A percentile compares a stretch with the other conserved stretches of the same genome.
Conservation (phyloP, 768 basidiomycete species). For the Collybiopsis confluens region DNA sequence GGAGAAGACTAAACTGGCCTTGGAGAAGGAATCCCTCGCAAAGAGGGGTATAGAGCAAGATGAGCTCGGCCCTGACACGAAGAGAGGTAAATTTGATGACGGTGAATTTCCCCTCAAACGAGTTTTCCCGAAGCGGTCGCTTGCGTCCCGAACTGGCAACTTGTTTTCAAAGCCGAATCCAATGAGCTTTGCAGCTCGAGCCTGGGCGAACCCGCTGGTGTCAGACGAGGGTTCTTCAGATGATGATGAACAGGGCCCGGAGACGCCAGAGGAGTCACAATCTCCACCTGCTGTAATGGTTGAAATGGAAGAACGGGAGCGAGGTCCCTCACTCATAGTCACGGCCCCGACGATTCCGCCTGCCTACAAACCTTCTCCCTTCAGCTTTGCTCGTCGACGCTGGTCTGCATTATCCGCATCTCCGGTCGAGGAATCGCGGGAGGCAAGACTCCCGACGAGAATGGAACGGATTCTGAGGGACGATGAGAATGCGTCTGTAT, state of each 20-base stretch:
- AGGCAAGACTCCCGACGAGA: background rate
- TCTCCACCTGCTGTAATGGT: slow-evolving; percentile 9
- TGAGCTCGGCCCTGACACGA: slow-evolving; percentile 28
- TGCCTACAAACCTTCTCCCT: slow-evolving; percentile 59
- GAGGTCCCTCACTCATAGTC: slow-evolving; percentile 8
- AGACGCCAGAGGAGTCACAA: slow-evolving; percentile 7
- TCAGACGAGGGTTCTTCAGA: slow-evolving; percentile 14
- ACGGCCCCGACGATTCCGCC: slow-evolving; percentile 24
- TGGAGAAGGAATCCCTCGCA: slow-evolving; percentile 16
- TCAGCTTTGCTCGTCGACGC: slow-evolving; percentile 57
- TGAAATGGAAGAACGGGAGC: slow-evolving; percentile 4
- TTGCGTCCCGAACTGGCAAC: slow-evolving; percentile 40
- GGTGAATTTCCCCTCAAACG: slow-evolving; percentile 23
- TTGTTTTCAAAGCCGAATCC: slow-evolving; percentile 60
- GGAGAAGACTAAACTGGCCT: slow-evolving; percentile 29
- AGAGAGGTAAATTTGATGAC: slow-evolving; percentile 22
- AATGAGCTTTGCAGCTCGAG: slow-evolving; percentile 51
- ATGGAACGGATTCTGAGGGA: slow-evolving; percentile 1
- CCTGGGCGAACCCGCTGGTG: slow-evolving; percentile 48
- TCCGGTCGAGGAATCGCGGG: slow-evolving; percentile 20
- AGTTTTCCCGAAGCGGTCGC: slow-evolving; percentile 36
- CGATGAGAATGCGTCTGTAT: background rate
- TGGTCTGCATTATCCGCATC: slow-evolving; percentile 45
- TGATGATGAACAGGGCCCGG: slow-evolving; percentile 6
- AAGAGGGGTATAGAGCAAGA: slow-evolving; percentile 22